phyloP scores from a whole-genome alignment of 2,329 filamentous ascomycete genomes.

The Aureobasidium sp. region DNA sequence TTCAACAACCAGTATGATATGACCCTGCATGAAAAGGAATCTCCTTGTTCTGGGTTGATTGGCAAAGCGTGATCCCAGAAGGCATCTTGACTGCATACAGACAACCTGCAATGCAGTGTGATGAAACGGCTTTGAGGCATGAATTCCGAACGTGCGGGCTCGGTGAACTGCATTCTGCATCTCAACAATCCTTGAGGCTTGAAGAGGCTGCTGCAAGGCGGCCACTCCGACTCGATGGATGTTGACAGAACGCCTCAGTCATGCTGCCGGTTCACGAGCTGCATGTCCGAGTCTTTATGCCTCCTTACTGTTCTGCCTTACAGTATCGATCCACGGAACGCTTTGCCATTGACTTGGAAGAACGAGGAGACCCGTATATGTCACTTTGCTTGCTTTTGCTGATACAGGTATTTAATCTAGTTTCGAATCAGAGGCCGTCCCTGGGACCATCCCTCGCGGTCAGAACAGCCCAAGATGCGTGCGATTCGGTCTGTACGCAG shows the following conservation, averaged over 20 bases:
- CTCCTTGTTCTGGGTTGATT: not conserved
- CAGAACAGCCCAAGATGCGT: constrained; percentile 38
- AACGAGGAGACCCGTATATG: not conserved
- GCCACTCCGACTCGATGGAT: not conserved
- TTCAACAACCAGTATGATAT: constrained; percentile 45
- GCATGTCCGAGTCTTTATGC: not conserved
- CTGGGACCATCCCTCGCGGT: constrained; percentile 35
- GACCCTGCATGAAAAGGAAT: not conserved
- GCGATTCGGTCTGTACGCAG: constrained; percentile 40
- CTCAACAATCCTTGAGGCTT: not conserved
- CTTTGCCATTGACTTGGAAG: constrained; percentile 2
- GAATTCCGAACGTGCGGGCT: not conserved
- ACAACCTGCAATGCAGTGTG: constrained; percentile 1
- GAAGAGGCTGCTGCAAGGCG: constrained; percentile 6
- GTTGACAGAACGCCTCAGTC: not conserved
- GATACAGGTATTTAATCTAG: constrained; percentile 29
- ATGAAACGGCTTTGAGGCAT: not conserved
- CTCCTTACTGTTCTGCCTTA: constrained; percentile 3
- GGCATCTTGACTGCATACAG: not conserved
- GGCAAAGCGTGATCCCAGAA: not conserved
- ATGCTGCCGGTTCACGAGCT: not conserved
- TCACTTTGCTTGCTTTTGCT: constrained; percentile 1
- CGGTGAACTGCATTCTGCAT: not conserved
- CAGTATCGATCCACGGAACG: not conserved
- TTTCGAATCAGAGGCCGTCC: constrained; percentile 36